Evolutionary conservation across 208 protist genomes (phyloP), one percentile per base, ranked within the genome.

Genomic region (Porcisia deanei): DNA sequence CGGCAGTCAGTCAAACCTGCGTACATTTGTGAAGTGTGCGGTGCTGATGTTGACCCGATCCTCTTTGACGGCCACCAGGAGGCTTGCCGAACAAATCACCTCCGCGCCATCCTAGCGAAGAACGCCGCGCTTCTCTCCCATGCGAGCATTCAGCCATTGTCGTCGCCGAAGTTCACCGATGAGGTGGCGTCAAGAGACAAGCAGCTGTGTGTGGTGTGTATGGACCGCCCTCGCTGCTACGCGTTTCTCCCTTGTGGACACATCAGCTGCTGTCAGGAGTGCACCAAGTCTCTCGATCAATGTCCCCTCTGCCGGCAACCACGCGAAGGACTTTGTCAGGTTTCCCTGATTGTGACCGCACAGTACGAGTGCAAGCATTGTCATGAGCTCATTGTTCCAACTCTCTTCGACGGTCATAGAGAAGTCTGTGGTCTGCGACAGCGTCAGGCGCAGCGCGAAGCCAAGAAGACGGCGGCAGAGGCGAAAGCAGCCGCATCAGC

Each of bases 161-260:
- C 76, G 18, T 73, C 76, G 43, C 37, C 30, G 34, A 75, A 45
- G 43, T 57, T 75, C 45, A 41, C 59, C 55, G 77, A 85, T 39
- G 71, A 77, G 47, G 39, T 39, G 8, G 64, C 58, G 4, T 54
- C 47, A 0, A 80, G 77, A 18, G 86, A 90, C 71, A 86, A 96
- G 43, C 86, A 91, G 58, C 73, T 88, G 20, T 97, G 94, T 60
- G 72, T 96, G 5, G 88, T 97, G 0, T 97, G 94, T 80, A 77
- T 94, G 57, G 84, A 86, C 54, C 70, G 57, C 16, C 85, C 65
- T 18, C 82, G 85, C 43, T 74, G 76, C 69, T 93, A 85, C 80
- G 92, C 91, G 8, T 96, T 97, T 75, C 79, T 96, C n/a, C 94
- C 94, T 20, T 97, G 94, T 61, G 94, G 94, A 8, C 94, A 97